Base-by-base conservation (phyloP, 805 yeast species). In the Candida sakaeoensis region DNA sequence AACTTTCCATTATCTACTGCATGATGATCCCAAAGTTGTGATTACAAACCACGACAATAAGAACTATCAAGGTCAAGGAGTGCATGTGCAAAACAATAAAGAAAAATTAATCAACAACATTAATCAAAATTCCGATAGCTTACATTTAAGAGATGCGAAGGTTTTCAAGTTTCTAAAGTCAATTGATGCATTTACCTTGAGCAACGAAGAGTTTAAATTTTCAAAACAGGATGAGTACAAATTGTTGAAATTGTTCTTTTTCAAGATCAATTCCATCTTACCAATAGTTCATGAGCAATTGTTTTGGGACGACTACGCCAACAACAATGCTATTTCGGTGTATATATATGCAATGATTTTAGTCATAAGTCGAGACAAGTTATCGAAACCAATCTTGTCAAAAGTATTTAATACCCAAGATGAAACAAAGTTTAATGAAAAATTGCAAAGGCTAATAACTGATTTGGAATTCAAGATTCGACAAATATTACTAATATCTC, bases 161-260 rank as follows among this genome's bases (percentile, higher is more conserved):
- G 42, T 41, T 16, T 54, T 49, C 39, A 37, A 48, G 28, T 54
- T 48, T 27, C 44, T 63, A 17, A 39, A 48, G 19, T 40, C 49
- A 4, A 60, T 61, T 17, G 37, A 60, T 41, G 68, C 68, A 5
- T 63, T 64, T 44, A 60, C 64, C 7, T 43, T 63, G 15, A 41
- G 54, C 5, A 43, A 49, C n/a, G 48, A 52, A 2, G 55, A 50
- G 32, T 59, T 45, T 36, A 51, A 46, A 7, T 49, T 63, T 17
- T 39, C 43, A 10, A 25, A 37, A 7, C 36, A 40, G 6, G 62
- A 61, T 34, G 43, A 48, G 17, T 37, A 42, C 7, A 47, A 48
- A 33, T 45, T 64, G 15, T 31, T 60, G 3, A 51, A 56, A 22
- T 26, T 64, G 3, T 65, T 50, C 46, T 65, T 65, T 43, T 51